phyloP scores from a whole-genome alignment of 345 rosid species.

The Hevea brasiliensis region DNA sequence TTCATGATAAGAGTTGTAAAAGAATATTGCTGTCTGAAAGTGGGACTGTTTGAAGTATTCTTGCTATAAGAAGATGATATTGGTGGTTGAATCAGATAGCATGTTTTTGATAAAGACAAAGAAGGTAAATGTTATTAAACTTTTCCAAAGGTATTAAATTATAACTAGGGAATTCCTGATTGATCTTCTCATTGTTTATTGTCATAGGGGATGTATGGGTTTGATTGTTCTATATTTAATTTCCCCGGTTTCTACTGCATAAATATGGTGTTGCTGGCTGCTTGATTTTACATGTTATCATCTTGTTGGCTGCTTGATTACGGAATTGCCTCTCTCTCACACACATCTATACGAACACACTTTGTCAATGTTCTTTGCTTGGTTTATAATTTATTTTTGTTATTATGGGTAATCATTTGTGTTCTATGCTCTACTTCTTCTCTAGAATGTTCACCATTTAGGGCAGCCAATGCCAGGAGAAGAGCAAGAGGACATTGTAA shows the following conservation, averaged over 20 bases:
- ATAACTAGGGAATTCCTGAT: neutral
- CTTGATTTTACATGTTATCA: neutral
- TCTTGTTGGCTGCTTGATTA: neutral
- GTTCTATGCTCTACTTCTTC: conserved; percentile 12
- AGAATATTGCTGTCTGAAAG: neutral
- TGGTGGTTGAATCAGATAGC: neutral
- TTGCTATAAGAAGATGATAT: neutral
- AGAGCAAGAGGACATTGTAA: conserved; percentile 80
- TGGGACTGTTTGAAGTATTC: neutral
- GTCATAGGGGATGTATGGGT: neutral
- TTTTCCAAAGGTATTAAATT: neutral
- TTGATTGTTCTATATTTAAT: neutral
- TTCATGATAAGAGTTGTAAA: neutral
- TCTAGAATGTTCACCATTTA: conserved; percentile 84
- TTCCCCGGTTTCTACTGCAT: neutral
- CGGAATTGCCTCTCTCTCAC: neutral
- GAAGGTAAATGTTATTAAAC: neutral
- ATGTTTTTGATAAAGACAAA: neutral
- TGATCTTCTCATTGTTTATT: neutral
- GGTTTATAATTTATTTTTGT: neutral
- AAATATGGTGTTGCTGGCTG: neutral
- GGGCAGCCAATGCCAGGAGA: conserved; percentile 94
- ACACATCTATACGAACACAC: neutral
- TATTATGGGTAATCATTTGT: conserved; percentile 7
- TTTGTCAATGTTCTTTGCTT: neutral